Base-by-base conservation (phyloP, 1,284 basidiomycete species). In the Cystobasidiaceae sp. region DNA sequence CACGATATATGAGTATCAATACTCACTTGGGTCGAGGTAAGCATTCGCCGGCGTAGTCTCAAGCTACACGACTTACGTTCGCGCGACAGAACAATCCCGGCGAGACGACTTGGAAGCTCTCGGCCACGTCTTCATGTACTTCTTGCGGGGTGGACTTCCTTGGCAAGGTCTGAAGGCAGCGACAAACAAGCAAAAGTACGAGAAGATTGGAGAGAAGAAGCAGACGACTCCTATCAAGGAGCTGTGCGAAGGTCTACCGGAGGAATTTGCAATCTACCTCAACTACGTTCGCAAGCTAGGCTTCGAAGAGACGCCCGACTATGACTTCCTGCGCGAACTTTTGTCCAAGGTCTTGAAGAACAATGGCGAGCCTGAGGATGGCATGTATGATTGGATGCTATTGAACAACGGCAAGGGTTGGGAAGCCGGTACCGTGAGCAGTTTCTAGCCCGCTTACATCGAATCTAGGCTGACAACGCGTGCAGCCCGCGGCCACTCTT, bases 111-210 rank as follows among this genome's bases (percentile, higher is more conserved):
- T 97, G 54, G 93, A 97, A 80, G 88, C 93, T 2, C 83, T 97
- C 5, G 93, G 93, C 4, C 92, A 97, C 79, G 93, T 97, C 70
- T 96, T 97, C 80, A 93, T 97, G 88, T 97, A 97, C 81, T 96
- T 97, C 79, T 79, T 96, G 52, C 85, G 93, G 59, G 93, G 93
- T 33, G 77, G 90, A 68, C 78, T 96, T 52, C 93, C 93, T 28
- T 97, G 92, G 93, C 93, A 97, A 76, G 93, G 93, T 58, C 84
- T 97, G 71, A 96, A 94, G 79, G 93, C 73, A 27, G 68, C 93
- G 37, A 96, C 93, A 66, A 97, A 96, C 88, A 97, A 97, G 85
- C 93, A 97, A 80, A 96, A 96, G 82, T 97, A 96, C 80, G 93
- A 97, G 81, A 96, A 94, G 82, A 97, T 97, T 76, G 92, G 92